These are phyloP conservation scores for Obelidium mucronatum DNA, from an alignment of 192 early-diverging fungal species.

Conservation along the genomic window DNA sequence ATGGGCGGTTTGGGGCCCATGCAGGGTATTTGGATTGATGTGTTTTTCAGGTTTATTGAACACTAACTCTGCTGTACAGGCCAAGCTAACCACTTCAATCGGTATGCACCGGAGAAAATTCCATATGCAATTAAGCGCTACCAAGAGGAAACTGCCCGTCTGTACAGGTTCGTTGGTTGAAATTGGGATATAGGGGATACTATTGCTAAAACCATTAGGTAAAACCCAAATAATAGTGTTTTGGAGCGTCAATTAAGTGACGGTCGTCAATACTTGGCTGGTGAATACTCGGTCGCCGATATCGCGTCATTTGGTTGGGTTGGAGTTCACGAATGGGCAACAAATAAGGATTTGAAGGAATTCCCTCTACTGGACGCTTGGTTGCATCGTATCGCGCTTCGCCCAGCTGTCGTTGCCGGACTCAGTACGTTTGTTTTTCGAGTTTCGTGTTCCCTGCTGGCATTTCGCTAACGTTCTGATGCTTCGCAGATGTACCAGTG, in stretches of 20 bases:
- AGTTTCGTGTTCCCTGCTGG: background rate
- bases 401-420: conserved; percentile 49
- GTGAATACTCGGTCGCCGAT: conserved; percentile 58
- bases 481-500: conserved; percentile 12
- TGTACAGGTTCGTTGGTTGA: conserved; percentile 50
- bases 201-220: background rate
- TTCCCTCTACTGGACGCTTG: conserved; percentile 53
- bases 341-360: conserved; percentile 22
- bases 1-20: conserved; percentile 47
- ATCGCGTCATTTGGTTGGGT: conserved; percentile 58
- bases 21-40: conserved; percentile 3
- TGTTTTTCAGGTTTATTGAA: background rate
- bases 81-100: conserved; percentile 60
- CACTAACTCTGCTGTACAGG: conserved; percentile 30
- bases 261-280: conserved; percentile 38
- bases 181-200: conserved; percentile 34
- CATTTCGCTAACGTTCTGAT: too few relatives aligned
- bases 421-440: conserved; percentile 34
- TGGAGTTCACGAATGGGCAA: conserved; percentile 25
- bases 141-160: conserved; percentile 53
- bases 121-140: conserved; percentile 62
- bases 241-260: conserved; percentile 31
- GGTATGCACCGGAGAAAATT: conserved; percentile 57
- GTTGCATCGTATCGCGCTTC: conserved; percentile 48
- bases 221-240: conserved; percentile 7